Percentiles rank a stretch among this genome's conserved stretches.
phyloP scores from a whole-genome alignment of 225 moss, liverwort and hornwort species.

The Bryum argenteum region DNA sequence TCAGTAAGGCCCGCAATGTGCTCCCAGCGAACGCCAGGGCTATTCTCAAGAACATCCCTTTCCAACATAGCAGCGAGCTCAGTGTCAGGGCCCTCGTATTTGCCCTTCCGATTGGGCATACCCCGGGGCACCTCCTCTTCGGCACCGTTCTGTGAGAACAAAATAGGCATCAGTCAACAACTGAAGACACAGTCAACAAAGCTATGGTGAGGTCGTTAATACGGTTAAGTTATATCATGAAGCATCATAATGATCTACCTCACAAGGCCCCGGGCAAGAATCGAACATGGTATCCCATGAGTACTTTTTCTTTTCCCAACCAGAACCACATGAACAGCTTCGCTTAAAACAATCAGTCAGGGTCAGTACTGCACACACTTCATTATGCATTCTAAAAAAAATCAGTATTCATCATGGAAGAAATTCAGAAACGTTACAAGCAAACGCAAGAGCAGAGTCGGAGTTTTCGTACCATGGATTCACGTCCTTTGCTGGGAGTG shows the following conservation, averaged over 20 bases:
- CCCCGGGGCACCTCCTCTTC: slow-evolving; percentile 96
- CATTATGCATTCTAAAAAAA: slow-evolving; percentile 20
- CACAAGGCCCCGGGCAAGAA: slow-evolving; percentile 26
- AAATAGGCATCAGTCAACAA: slow-evolving; percentile 10
- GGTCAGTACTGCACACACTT: slow-evolving; percentile 30
- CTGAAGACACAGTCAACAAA: slow-evolving; percentile 21
- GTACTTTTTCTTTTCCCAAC: slow-evolving; percentile 34
- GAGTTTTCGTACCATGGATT: slow-evolving; percentile 65
- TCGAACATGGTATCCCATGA: slow-evolving; percentile 29
- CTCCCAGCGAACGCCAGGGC: slow-evolving; percentile 99
- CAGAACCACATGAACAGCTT: slow-evolving; percentile 38
- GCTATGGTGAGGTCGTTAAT: slow-evolving; percentile 17
- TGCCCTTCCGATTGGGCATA: slow-evolving; percentile 67
- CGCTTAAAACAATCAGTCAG: slow-evolving; percentile 25
- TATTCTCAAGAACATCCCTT: slow-evolving; percentile 97
- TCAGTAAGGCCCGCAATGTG: slow-evolving; percentile 98
- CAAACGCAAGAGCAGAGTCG: neutral
- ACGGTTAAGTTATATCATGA: no score
- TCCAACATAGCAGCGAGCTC: slow-evolving; percentile 99
- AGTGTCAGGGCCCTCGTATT: slow-evolving; percentile 96
- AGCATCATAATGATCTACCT: slow-evolving; percentile 24
- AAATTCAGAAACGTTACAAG: neutral
- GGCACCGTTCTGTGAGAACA: slow-evolving; percentile 64
- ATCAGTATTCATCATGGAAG: slow-evolving; percentile 2
- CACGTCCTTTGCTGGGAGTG: slow-evolving; percentile 87